Evolutionary conservation across 768 basidiomycete genomes (phyloP).

Genomic region (Asterophora parasitica): DNA sequence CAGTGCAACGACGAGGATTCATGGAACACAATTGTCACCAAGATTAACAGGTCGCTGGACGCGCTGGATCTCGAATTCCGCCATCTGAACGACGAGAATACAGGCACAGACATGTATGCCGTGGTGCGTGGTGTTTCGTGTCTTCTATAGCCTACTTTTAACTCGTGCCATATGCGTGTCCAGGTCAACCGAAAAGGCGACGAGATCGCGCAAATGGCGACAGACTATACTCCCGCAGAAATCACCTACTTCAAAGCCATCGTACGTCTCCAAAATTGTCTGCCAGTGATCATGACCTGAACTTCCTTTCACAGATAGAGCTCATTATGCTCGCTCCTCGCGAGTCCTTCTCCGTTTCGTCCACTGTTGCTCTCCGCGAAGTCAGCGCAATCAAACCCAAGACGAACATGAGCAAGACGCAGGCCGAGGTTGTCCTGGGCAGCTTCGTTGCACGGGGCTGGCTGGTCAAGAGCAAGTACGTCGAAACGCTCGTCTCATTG

Average conservation of each 20-base stretch:
- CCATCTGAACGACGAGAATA: slow-evolving; percentile 54
- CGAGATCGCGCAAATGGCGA: slow-evolving; percentile 78
- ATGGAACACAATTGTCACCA: slow-evolving; percentile 57
- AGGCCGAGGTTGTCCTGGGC: slow-evolving; percentile 64
- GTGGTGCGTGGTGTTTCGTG: slow-evolving; percentile 45
- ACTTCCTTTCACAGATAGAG: slow-evolving; percentile 52
- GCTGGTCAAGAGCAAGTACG: slow-evolving; percentile 71
- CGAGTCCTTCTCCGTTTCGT: slow-evolving; percentile 72
- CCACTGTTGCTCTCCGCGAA: slow-evolving; percentile 72
- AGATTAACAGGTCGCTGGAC: slow-evolving; percentile 61
- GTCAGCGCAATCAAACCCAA: slow-evolving; percentile 53
- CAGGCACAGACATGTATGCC: slow-evolving; percentile 60
- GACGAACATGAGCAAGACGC: slow-evolving; percentile 64
- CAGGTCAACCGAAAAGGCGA: slow-evolving; percentile 82
- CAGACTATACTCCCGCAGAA: slow-evolving; percentile 73
- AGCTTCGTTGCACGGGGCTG: slow-evolving; percentile 85
- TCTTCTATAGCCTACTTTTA: neutral
- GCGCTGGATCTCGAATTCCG: slow-evolving; percentile 72
- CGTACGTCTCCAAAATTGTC: slow-evolving; percentile 38
- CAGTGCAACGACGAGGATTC: slow-evolving; percentile 36
- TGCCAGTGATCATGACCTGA: neutral
- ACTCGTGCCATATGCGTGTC: neutral
- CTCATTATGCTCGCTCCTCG: slow-evolving; percentile 81
- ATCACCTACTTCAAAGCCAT: slow-evolving; percentile 83
- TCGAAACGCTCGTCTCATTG: slow-evolving; percentile 7